Percentiles rank a stretch among this genome's conserved stretches.
Evolutionary conservation across 768 basidiomycete genomes (phyloP).

Genomic region (Trametes cubensis): DNA sequence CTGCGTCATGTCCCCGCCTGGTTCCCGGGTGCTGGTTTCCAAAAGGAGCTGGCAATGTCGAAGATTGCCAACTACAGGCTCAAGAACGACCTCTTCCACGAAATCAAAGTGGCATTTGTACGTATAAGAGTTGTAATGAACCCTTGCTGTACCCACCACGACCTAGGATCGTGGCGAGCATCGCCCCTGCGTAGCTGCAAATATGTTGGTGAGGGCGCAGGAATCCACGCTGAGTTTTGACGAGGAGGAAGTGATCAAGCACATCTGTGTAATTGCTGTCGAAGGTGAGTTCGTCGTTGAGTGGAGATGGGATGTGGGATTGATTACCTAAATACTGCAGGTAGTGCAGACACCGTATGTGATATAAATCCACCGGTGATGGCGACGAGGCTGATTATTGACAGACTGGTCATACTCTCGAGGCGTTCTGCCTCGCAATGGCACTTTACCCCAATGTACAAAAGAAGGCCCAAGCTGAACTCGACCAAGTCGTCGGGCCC

Average conservation of each 20-base stretch:
- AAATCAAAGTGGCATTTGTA: background rate
- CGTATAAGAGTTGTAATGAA: background rate
- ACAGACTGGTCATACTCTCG: constrained; percentile 31
- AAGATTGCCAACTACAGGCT: background rate
- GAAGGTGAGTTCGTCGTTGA: constrained; percentile 12
- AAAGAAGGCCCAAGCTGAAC: constrained; percentile 30
- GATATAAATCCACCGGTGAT: background rate
- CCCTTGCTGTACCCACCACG: background rate
- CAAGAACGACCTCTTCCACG: background rate
- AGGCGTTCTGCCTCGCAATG: constrained; percentile 39
- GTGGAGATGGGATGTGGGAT: background rate
- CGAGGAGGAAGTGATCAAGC: constrained; percentile 12
- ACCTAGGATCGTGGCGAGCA: background rate
- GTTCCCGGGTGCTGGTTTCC: constrained; percentile 10
- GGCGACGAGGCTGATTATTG: background rate
- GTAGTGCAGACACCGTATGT: constrained; percentile 20
- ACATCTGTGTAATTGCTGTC: constrained; percentile 3
- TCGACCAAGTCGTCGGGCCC: constrained; percentile 32
- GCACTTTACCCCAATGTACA: constrained; percentile 36
- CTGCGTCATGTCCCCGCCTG: constrained; percentile 5
- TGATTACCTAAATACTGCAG: background rate
- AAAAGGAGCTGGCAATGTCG: background rate
- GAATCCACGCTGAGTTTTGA: constrained; percentile 19
- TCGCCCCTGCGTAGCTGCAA: background rate
- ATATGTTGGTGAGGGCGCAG: background rate